Percentiles rank a stretch among this genome's conserved stretches.
Evolutionary conservation across 1,139 yeast species (phyloP).

Genomic region (Eremothecium cymbalariae): DNA sequence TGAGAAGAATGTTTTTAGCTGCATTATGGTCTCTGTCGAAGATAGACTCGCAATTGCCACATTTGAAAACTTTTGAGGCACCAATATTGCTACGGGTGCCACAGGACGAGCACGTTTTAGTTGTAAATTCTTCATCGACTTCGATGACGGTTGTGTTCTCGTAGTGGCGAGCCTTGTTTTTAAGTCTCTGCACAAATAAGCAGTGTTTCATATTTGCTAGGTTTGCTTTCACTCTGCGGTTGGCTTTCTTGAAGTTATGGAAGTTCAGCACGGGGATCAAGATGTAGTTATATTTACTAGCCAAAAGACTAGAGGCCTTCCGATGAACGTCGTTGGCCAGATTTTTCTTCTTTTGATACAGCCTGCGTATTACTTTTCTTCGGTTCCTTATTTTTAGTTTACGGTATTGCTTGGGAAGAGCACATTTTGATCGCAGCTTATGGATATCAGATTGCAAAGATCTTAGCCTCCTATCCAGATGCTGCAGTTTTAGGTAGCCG

Average conservation of each 20-base stretch:
- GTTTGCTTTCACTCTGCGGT: slow-evolving; percentile 5
- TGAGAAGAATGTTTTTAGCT: slow-evolving; percentile 5
- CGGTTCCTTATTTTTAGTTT: slow-evolving; percentile 4
- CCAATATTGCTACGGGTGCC: slow-evolving; percentile 4
- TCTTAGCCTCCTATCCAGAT: slow-evolving; percentile 3
- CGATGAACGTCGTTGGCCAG: slow-evolving; percentile 5
- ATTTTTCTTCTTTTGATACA: slow-evolving; percentile 3
- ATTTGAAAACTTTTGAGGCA: slow-evolving; percentile 4
- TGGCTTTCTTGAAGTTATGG: slow-evolving; percentile 5
- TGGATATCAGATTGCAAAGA: slow-evolving; percentile 3
- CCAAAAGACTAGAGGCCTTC: slow-evolving; percentile 2
- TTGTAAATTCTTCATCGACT: slow-evolving; percentile 5
- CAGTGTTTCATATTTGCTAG: slow-evolving; percentile 6
- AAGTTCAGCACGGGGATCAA: slow-evolving; percentile 5
- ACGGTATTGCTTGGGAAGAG: slow-evolving; percentile 3
- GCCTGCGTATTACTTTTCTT: slow-evolving; percentile 1
- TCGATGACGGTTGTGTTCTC: slow-evolving; percentile 5
- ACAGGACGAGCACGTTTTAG: slow-evolving; percentile 5
- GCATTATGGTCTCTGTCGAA: slow-evolving; percentile 6
- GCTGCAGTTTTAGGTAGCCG: slow-evolving; percentile 4
- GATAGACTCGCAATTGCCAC: slow-evolving; percentile 2
- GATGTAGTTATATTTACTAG: slow-evolving; percentile 4
- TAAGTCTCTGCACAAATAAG: slow-evolving; percentile 4
- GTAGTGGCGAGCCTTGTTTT: slow-evolving; percentile 2
- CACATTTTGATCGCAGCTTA: slow-evolving; percentile 1